Conservation (phyloP, 331 rosid species). For the Telfairia occidentalis region DNA sequence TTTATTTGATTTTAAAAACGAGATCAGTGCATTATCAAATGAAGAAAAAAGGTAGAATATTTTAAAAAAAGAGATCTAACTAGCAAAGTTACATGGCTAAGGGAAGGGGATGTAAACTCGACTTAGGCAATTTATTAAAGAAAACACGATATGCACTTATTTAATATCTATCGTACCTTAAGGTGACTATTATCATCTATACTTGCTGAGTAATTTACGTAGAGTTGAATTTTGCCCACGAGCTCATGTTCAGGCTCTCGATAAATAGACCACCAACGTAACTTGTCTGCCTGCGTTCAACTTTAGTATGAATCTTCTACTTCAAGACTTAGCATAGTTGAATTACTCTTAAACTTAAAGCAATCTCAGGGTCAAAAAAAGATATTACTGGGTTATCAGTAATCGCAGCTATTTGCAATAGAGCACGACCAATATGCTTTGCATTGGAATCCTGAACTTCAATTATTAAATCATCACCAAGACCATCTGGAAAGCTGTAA, state of each 20-base stretch:
- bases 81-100: neutral
- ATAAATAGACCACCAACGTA: constrained; percentile 90
- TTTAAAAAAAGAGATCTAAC: neutral
- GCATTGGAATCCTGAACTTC: constrained; percentile 92
- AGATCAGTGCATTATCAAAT: neutral
- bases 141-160: neutral
- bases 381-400: constrained; percentile 69
- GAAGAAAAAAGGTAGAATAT: neutral
- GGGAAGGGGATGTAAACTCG: neutral
- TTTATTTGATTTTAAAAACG: neutral
- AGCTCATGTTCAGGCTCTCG: constrained; percentile 79
- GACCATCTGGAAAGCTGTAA: constrained; percentile 93
- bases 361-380: constrained; percentile 13
- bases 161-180: constrained; percentile 42
- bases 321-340: constrained; percentile 8
- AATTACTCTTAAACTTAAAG: neutral
- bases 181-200: constrained; percentile 66
- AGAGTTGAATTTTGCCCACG: constrained; percentile 79
- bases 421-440: constrained; percentile 70
- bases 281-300: constrained; percentile 73
- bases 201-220: constrained; percentile 51
- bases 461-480: constrained; percentile 75
- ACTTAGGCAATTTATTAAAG: too few species aligned
- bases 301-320: constrained; percentile 20
- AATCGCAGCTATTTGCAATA: constrained; percentile 74